Conservation (phyloP, 2,329 filamentous ascomycete genomes). For the Fusarium chuoi region DNA sequence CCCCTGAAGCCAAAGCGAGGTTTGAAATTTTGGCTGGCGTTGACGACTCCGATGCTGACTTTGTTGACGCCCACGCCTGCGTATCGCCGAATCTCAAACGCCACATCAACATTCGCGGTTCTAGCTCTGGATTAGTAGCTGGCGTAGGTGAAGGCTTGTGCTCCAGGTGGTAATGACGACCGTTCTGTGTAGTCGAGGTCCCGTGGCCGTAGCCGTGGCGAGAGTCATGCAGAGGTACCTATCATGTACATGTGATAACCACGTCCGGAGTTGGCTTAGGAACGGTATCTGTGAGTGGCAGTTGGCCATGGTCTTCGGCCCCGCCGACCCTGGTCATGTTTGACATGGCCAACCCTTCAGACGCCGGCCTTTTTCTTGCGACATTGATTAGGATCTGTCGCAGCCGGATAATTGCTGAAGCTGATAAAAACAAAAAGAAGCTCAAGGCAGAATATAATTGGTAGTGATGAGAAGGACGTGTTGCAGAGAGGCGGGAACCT, state of each 20-base stretch:
- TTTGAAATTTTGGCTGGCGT: constrained; percentile 22
- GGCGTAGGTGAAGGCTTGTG: constrained; percentile 26
- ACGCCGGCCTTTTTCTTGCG: constrained; percentile 31
- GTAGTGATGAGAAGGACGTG: neutral
- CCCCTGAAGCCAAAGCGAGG: constrained; percentile 12
- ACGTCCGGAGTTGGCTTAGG: constrained; percentile 45
- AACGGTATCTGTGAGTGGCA: constrained; percentile 42
- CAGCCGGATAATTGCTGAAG: constrained; percentile 19
- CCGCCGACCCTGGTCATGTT: constrained; percentile 40
- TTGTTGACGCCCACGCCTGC: constrained; percentile 31
- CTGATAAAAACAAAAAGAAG: neutral
- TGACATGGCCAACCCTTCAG: constrained; percentile 36
- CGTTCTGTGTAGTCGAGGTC: constrained; percentile 29
- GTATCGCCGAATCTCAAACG: constrained; percentile 36
- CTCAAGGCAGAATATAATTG: neutral
- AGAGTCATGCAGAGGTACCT: constrained; percentile 42
- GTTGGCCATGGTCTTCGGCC: constrained; percentile 45
- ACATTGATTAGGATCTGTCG: constrained; percentile 21
- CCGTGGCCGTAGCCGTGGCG: constrained; percentile 37
- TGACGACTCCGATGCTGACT: constrained; percentile 30
- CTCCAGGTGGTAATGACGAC: constrained; percentile 29
- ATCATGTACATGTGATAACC: constrained; percentile 43
- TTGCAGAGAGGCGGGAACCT: neutral
- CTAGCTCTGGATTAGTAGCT: constrained; percentile 31
- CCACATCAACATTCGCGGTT: constrained; percentile 35